These are phyloP conservation scores for Globisporangium cystogenes DNA, from an alignment of 352 stramenopile genomes.

Conservation along the genomic window DNA sequence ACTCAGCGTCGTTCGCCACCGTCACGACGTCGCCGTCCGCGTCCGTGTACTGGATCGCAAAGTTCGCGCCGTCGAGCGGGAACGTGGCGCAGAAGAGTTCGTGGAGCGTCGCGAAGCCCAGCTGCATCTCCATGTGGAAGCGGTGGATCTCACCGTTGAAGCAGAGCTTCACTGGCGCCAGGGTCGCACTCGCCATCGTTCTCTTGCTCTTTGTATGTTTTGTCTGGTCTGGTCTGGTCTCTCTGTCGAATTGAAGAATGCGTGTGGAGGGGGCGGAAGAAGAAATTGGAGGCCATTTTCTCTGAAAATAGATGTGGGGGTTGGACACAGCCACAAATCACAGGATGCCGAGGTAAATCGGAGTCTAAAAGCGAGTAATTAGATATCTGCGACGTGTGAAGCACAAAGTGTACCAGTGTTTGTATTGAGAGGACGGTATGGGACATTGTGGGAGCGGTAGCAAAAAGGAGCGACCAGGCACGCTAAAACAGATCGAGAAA, in stretches of 20 bases:
- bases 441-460: no score
- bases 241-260: slow-evolving; percentile 1
- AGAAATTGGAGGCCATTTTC: neutral
- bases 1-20: slow-evolving; percentile 67
- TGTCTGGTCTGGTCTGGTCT: no score
- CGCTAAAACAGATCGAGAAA: no score
- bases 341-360: no score
- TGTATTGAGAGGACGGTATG: no score
- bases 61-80: slow-evolving; percentile 27
- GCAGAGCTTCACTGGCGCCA: slow-evolving; percentile 73
- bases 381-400: no score
- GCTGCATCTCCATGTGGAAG: slow-evolving; percentile 62
- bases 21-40: slow-evolving; percentile 66
- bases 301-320: no score
- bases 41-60: slow-evolving; percentile 82
- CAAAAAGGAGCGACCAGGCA: no score
- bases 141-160: slow-evolving; percentile 84
- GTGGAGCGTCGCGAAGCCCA: slow-evolving; percentile 39
- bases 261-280: slow-evolving; percentile 1
- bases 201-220: slow-evolving; percentile 1
- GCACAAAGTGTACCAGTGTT: no score
- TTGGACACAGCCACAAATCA: no score
- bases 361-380: no score
- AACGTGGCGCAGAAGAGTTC: slow-evolving; percentile 65
- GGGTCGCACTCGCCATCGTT: slow-evolving; percentile 18